These are phyloP conservation scores for Aureobasidium sp. DNA, from an alignment of 2,329 filamentous ascomycete species.

Conservation along the genomic window DNA sequence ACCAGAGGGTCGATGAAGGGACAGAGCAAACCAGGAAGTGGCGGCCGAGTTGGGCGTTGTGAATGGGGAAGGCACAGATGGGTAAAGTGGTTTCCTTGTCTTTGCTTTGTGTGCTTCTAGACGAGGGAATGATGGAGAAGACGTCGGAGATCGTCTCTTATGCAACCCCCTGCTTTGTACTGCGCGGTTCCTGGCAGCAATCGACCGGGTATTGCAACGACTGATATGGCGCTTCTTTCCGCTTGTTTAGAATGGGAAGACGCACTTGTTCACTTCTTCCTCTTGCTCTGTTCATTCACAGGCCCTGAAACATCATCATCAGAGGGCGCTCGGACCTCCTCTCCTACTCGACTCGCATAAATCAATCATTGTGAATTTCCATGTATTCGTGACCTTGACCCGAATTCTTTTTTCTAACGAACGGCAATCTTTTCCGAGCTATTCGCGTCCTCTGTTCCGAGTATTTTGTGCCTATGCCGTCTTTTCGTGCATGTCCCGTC, in stretches of 20 bases:
- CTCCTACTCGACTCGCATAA: conserved; percentile 1
- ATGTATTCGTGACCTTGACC: background rate
- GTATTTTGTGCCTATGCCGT: background rate
- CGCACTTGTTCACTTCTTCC: background rate
- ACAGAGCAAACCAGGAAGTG: conserved; percentile 11
- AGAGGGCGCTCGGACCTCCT: background rate
- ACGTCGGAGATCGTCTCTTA: conserved; percentile 12
- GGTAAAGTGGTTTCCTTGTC: conserved; percentile 13
- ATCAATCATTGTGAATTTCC: background rate
- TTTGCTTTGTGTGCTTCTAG: conserved; percentile 16
- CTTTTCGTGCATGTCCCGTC: background rate
- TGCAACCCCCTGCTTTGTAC: conserved; percentile 3
- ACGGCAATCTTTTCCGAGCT: background rate
- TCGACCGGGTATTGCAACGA: background rate
- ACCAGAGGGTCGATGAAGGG: background rate
- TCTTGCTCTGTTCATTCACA: background rate
- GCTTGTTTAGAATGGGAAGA: background rate
- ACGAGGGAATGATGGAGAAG: conserved; percentile 15
- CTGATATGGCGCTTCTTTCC: background rate
- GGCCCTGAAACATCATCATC: conserved; percentile 11
- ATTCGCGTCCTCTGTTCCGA: background rate
- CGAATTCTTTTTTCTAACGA: conserved; percentile 3
- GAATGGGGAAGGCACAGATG: conserved; percentile 5
- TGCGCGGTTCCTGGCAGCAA: background rate
- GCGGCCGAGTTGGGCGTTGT: conserved; percentile 12